phyloP scores from a whole-genome alignment of 2,329 filamentous ascomycete species.

The Drechslerella dactyloides region DNA sequence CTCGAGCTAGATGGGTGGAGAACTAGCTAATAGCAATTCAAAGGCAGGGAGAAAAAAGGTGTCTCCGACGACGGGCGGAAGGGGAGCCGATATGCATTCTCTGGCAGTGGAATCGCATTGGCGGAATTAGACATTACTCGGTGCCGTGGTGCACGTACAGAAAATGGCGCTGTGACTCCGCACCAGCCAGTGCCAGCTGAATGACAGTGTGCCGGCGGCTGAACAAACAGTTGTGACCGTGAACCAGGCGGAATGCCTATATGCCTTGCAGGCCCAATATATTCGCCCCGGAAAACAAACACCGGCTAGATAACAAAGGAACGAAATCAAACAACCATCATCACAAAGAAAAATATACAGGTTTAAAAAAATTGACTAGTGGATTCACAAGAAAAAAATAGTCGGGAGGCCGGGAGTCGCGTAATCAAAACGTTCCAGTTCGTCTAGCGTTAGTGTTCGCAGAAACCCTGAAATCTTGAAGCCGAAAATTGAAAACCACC shows the following conservation, averaged over 20 bases:
- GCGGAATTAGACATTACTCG: conserved; percentile 5
- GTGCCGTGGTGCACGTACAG: background rate
- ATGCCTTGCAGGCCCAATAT: conserved; percentile 3
- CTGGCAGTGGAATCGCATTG: background rate
- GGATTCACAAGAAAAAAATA: background rate
- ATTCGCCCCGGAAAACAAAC: conserved; percentile 6
- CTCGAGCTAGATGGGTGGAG: background rate
- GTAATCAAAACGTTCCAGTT: too few relatives aligned
- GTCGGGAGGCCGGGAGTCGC: too few relatives aligned
- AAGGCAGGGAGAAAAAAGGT: background rate
- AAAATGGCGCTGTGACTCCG: background rate
- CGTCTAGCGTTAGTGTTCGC: too few relatives aligned
- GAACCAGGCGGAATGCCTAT: background rate
- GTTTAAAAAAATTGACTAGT: conserved; percentile 8
- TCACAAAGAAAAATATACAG: conserved; percentile 3
- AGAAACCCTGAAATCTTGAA: too few relatives aligned
- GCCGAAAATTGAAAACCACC: background rate
- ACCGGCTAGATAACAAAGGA: too few relatives aligned
- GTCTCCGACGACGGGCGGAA: background rate
- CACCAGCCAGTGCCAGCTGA: background rate
- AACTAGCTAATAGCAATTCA: background rate
- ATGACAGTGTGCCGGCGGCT: background rate
- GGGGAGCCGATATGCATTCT: background rate
- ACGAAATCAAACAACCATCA: background rate
- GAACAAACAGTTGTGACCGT: background rate